Base-by-base conservation (phyloP, 176 grass and related monocot genomes). In the Musa schizocarpa region DNA sequence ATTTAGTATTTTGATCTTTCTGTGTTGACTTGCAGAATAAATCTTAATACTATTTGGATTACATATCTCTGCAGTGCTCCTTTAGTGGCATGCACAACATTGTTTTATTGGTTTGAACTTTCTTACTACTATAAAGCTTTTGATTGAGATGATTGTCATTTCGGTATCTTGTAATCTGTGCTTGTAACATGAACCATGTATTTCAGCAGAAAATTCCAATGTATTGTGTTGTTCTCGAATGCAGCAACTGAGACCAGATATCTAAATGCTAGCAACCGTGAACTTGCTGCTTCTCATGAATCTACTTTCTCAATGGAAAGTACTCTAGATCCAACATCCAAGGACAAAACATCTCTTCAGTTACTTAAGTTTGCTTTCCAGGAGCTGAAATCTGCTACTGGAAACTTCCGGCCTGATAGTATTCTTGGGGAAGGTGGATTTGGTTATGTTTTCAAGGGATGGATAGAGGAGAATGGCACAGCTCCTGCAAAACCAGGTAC, bases 341-440 rank as follows among this genome's bases (percentile, higher is more conserved):
- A 88, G 68, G 88, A 90, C 71, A 87, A 88, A 88, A 76, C 76
- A 67, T 50, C 65, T 70, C 82, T 13, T 82, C 89, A 88, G 67
- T 86, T 89, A 80, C 90, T 98, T 68, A 78, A 93, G 64, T 98
- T 98, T 81, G 89, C 88, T 83, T 93, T 98, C 69, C 94, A 98
- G 75, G 94, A 98, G 82, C 84, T 98, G 76, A 98, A 93, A 83
- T 91, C 86, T 81, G 94, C 94, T 53, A 98, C 94, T 21, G 73
- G 89, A 53, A 98, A 98, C 84, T 98, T 98, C 19, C 90, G 94
- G 70, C 94, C 94, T 67, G 94, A 98, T 22, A 98, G 90, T 85
- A 98, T 98, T 86, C 94, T 98, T 74, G 94, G 94, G 75, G 94
- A 98, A 81, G 90, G 95, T 83, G 95, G 95, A 74, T 98, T 98